These are phyloP conservation scores for Thielaviopsis musarum DNA, from an alignment of 2,329 filamentous ascomycete species.

Conservation along the genomic window DNA sequence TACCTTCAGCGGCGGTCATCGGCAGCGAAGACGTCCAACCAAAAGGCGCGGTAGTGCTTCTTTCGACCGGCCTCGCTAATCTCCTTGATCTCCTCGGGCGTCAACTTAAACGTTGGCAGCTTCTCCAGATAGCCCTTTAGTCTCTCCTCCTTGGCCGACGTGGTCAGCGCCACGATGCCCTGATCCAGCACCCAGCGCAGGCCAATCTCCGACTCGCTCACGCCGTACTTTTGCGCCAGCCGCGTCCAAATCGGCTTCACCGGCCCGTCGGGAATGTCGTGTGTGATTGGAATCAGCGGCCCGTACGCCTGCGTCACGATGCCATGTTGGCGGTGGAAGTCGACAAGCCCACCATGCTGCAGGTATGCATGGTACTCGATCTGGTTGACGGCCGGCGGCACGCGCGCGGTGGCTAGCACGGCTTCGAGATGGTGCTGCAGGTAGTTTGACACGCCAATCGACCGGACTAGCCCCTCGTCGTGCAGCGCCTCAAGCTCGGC, in stretches of 20 bases:
- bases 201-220: conserved; percentile 37
- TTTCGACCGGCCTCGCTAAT: conserved; percentile 37
- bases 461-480: conserved; percentile 44
- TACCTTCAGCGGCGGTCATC: conserved; percentile 30
- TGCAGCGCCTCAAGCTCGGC: conserved; percentile 48
- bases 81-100: conserved; percentile 37
- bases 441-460: conserved; percentile 70
- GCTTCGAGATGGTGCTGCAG: conserved; percentile 36
- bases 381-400: conserved; percentile 58
- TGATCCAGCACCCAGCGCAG: conserved; percentile 45
- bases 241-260: conserved; percentile 32
- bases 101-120: conserved; percentile 39
- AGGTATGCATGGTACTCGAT: conserved; percentile 68
- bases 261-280: conserved; percentile 31
- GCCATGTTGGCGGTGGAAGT: conserved; percentile 37
- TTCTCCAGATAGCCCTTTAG: conserved; percentile 37
- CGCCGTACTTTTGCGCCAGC: conserved; percentile 41
- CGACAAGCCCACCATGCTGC: conserved; percentile 43
- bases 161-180: conserved; percentile 41
- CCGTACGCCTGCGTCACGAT: conserved; percentile 41
- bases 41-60: conserved; percentile 47
- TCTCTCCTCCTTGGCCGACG: conserved; percentile 39
- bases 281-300: conserved; percentile 34
- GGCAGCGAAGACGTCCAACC: conserved; percentile 32
- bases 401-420: conserved; percentile 39